These are phyloP conservation scores for Oryza brachyantha DNA, from an alignment of 176 grass and related monocot genomes.

Conservation along the genomic window DNA sequence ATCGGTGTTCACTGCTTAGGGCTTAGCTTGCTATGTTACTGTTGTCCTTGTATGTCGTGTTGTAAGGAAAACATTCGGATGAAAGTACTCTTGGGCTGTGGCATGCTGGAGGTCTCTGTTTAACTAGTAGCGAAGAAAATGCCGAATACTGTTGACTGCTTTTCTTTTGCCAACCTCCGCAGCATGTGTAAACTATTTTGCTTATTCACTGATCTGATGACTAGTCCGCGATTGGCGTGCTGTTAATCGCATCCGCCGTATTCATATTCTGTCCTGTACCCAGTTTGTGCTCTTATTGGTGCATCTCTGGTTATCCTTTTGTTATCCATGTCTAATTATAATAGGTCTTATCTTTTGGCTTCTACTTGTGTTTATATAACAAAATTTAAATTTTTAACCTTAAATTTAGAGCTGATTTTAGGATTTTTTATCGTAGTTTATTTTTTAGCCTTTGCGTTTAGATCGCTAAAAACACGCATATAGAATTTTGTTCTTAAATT, in stretches of 20 bases:
- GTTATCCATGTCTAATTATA: background rate
- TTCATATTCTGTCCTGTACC: background rate
- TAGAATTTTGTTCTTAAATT: too few species aligned
- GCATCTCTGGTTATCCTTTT: background rate
- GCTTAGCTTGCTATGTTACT: slow-evolving; percentile 34
- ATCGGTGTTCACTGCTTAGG: slow-evolving; percentile 39
- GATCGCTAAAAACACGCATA: too few species aligned
- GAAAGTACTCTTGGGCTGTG: slow-evolving; percentile 17
- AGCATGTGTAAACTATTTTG: slow-evolving; percentile 29
- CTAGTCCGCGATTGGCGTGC: background rate
- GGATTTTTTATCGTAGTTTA: too few species aligned
- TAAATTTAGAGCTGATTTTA: too few species aligned
- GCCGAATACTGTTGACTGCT: slow-evolving; percentile 23
- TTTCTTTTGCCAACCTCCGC: slow-evolving; percentile 5
- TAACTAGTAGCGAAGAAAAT: slow-evolving; percentile 25
- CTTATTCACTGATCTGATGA: slow-evolving; percentile 30
- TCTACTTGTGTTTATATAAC: too few species aligned
- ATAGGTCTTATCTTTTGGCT: too few species aligned
- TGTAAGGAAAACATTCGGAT: slow-evolving; percentile 39
- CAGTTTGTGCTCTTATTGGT: background rate
- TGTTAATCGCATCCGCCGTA: background rate
- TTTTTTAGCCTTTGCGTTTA: too few species aligned
- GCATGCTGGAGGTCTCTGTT: slow-evolving; percentile 30
- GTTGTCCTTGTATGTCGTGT: slow-evolving; percentile 36
- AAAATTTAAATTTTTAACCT: too few species aligned